These are phyloP conservation scores for Cutaneotrichosporon curvatum DNA, from an alignment of 1,284 basidiomycete species.

Conservation along the genomic window DNA sequence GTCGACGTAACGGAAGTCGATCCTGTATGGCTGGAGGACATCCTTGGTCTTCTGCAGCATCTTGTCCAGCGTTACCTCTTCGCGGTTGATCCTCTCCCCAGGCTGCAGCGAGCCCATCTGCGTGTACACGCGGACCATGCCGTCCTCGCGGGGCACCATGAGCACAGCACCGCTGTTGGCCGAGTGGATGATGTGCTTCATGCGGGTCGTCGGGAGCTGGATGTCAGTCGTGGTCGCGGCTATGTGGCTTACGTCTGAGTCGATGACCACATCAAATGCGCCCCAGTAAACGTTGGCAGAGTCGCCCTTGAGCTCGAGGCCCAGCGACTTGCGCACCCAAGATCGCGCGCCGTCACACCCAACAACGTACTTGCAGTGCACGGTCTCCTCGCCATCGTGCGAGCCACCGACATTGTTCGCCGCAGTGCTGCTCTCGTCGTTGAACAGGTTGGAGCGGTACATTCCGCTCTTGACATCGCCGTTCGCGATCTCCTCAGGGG, in stretches of 20 bases:
- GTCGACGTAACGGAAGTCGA: slow-evolving; percentile 48
- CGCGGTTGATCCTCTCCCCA: slow-evolving; percentile 21
- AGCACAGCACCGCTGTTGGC: slow-evolving; percentile 30
- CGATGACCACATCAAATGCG: slow-evolving; percentile 30
- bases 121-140: slow-evolving; percentile 28
- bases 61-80: slow-evolving; percentile 51
- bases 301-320: slow-evolving; percentile 38
- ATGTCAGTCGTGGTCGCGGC: not conserved
- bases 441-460: slow-evolving; percentile 32
- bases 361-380: slow-evolving; percentile 29
- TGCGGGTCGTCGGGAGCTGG: slow-evolving; percentile 20
- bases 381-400: slow-evolving; percentile 26
- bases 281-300: slow-evolving; percentile 42
- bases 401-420: slow-evolving; percentile 43
- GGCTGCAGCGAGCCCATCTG: slow-evolving; percentile 19
- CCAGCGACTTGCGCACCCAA: slow-evolving; percentile 23
- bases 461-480: slow-evolving; percentile 23
- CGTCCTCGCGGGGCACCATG: slow-evolving; percentile 35
- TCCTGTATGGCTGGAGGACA: slow-evolving; percentile 61
- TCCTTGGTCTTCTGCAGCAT: slow-evolving; percentile 58
- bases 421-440: slow-evolving; percentile 18
- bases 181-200: slow-evolving; percentile 36
- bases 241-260: slow-evolving; percentile 8
- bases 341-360: slow-evolving; percentile 26
- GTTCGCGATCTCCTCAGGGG: slow-evolving; percentile 11